Base-by-base conservation (phyloP, 106 monocot species). In the Chionographis japonica region DNA sequence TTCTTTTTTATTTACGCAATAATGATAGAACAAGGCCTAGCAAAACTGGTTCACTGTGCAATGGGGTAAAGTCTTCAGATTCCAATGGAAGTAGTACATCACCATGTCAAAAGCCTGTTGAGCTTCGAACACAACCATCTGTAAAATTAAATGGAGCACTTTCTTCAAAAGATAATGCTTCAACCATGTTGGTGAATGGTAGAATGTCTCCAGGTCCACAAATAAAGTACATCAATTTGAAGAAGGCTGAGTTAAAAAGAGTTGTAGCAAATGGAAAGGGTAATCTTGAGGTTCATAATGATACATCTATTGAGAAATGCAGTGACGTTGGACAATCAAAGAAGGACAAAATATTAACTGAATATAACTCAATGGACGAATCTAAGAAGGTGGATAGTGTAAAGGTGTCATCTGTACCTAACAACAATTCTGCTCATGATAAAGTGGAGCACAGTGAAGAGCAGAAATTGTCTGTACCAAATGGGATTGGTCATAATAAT, bases 1-100 rank as follows among this genome's bases (percentile, higher is more conserved):
- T 97, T 62, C 75, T 97, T 36, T 97, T 97, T 62, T 97, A 89
- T 74, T 61, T 90, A 40, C 82, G 84, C 20, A 86, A 50, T 69
- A 85, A 80, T 70, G 73, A 70, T 59, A 77, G 43, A 50, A 63
- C 83, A 39, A 88, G 56, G 63, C 46, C 46, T 10, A 55, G 60
- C 59, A 83, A 76, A 68, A 58, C 50, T 80, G 72, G 69, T 62
- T 65, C 74, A 38, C 56, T 66, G 13, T 76, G 36, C 68, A 68
- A 70, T 50, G 54, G 56, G 40, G 40, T 57, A 15, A 85, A 83
- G 69, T n/a, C 70, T 52, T 57, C 68, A 52, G 77, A 72, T 65
- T 71, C 77, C 38, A 80, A 79, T 70, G 68, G 61, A 63, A 79
- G 11, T 68, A 50, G 56, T 50, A 14, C 54, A 54, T 66, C 57